Evolutionary conservation across 2,329 filamentous ascomycete species (phyloP).

Genomic region (Penicillium sp.): DNA sequence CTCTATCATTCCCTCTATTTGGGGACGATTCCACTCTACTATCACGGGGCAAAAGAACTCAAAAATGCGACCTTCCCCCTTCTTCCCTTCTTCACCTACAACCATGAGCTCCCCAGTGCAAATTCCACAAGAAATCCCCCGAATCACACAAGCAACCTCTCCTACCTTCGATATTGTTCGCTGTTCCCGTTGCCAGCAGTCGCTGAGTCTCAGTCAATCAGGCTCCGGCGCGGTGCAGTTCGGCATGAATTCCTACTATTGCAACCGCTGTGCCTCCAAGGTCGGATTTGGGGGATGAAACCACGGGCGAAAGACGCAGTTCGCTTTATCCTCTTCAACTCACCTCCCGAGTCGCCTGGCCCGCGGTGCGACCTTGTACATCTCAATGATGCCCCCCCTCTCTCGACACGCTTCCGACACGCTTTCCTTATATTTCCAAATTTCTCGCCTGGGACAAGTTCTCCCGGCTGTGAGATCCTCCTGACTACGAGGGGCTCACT

Average conservation of each 20-base stretch:
- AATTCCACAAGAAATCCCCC: constrained; percentile 28
- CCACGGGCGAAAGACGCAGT: not conserved
- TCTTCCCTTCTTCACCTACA: not conserved
- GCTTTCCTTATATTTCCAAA: not conserved
- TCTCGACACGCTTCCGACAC: not conserved
- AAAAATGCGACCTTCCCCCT: constrained; percentile 2
- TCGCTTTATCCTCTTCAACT: not conserved
- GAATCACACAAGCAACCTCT: constrained; percentile 26
- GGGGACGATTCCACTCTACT: not conserved
- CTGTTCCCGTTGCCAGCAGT: constrained; percentile 52
- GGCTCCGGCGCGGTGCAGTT: constrained; percentile 45
- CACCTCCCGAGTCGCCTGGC: not conserved
- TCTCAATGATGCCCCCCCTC: not conserved
- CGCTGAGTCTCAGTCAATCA: constrained; percentile 44
- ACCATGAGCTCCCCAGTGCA: constrained; percentile 42
- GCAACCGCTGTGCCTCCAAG: constrained; percentile 47
- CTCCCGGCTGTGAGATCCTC: not conserved
- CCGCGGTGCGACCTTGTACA: not conserved
- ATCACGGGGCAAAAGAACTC: constrained; percentile 6
- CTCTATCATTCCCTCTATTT: not conserved
- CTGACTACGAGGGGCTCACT: not conserved
- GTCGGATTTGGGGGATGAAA: constrained; percentile 46
- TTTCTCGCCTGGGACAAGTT: not conserved
- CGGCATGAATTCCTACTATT: constrained; percentile 54
- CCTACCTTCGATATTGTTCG: constrained; percentile 46